Evolutionary conservation across 805 yeast species (phyloP), one percentile per base, ranked within the genome.

Genomic region (Metschnikowia colocasiae): DNA sequence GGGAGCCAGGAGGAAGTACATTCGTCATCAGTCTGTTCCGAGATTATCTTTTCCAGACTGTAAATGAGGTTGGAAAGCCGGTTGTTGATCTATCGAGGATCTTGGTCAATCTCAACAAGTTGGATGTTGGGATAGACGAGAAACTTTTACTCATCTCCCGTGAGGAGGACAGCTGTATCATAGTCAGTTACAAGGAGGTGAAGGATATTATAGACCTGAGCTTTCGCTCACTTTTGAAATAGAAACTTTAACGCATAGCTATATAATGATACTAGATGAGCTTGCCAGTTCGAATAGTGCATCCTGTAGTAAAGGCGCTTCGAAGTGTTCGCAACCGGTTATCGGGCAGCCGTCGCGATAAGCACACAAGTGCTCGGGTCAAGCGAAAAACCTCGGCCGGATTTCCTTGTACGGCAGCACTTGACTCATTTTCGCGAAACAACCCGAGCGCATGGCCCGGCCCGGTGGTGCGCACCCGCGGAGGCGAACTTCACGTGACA

Each of bases 111-210:
- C 70, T 94, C 59, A 92, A 92, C 67, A 94, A 92, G 65, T 71
- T 94, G 54, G 99, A 94, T 61, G 95, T 92, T 5, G 98, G 97
- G 1, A 76, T 85, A 29, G 90, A 87, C 43, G 99, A 94, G 65
- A 82, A 80, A 55, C 67, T 94, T 13, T 69, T 91, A 62, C 74
- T 94, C 44, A 88, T 89, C 1, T 83, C 94, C 29, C 79, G 85
- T 9, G 96, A 91, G 63, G 96, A 89, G 61, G 83, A 82, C 70
- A 84, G 81, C 38, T 90, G 97, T 63, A 70, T 94, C 51, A 83
- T 94, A 34, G 85, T 88, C 46, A 81, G 91, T 57, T 94, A 85
- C 64, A 86, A 85, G 67, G 96, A 90, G 65, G 71, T 94, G 52
- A 80, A 82, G 62, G 85, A 79, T 54, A 67, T 86, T 56, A 74